Conservation (phyloP, 2,329 filamentous ascomycete species). For the Exophiala xenobiotica region DNA sequence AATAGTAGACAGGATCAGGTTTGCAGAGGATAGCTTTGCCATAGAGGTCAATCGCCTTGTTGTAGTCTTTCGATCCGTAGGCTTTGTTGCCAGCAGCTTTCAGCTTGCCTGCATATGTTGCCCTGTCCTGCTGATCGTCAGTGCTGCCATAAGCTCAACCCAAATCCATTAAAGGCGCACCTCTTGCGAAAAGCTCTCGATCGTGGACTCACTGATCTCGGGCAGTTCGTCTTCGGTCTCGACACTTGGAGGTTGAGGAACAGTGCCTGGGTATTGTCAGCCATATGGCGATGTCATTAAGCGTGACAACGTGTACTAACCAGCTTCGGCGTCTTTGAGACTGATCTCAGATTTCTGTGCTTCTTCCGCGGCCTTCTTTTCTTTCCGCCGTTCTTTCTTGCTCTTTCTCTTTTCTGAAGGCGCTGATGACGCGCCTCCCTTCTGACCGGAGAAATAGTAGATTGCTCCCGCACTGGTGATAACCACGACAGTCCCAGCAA, state of each 20-base stretch:
- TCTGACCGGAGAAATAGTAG: constrained; percentile 73
- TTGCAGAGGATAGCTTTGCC: constrained; percentile 95
- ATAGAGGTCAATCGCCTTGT: constrained; percentile 90
- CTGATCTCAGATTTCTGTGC: constrained; percentile 43
- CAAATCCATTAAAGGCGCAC: constrained; percentile 33
- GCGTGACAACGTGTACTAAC: constrained; percentile 25
- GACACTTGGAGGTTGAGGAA: constrained; percentile 27
- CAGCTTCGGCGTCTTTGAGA: constrained; percentile 36
- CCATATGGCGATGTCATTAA: not conserved
- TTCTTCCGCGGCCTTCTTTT: constrained; percentile 67
- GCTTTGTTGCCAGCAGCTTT: constrained; percentile 97
- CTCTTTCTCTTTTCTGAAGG: constrained; percentile 65
- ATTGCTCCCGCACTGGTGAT: constrained; percentile 87
- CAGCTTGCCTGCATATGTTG: constrained; percentile 83
- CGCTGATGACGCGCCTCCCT: constrained; percentile 37
- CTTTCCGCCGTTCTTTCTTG: constrained; percentile 87
- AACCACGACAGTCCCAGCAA: constrained; percentile 89
- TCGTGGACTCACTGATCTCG: constrained; percentile 55
- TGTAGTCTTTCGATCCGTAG: constrained; percentile 91
- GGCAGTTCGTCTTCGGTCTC: constrained; percentile 65
- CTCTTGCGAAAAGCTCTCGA: constrained; percentile 48
- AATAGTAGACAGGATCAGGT: constrained; percentile 97
- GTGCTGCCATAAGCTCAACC: constrained; percentile 1
- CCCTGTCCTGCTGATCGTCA: constrained; percentile 61
- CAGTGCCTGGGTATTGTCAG: constrained; percentile 16